phyloP scores from a whole-genome alignment of 352 stramenopile genomes.

The Phytophthora pseudosyringae region DNA sequence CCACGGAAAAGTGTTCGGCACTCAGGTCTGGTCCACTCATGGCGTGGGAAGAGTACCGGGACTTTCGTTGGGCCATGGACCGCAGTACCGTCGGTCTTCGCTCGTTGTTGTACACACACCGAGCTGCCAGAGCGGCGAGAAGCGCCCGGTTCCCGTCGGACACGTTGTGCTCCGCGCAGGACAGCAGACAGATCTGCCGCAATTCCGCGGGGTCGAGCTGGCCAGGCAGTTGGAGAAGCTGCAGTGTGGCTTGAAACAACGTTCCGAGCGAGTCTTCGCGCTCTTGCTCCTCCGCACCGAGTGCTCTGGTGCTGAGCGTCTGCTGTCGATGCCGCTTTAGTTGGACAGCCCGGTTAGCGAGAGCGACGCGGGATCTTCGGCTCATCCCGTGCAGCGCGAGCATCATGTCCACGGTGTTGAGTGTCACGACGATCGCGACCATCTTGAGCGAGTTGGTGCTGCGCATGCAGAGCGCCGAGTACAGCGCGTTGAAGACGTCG shows the following conservation, averaged over 20 bases:
- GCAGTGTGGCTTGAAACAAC: constrained; percentile 31
- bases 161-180: constrained; percentile 36
- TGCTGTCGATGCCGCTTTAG: constrained; percentile 14
- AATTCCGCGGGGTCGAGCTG: constrained; percentile 41
- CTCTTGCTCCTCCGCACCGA: background rate
- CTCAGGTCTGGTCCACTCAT: constrained; percentile 25
- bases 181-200: constrained; percentile 41
- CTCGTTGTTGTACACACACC: constrained; percentile 40
- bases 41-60: constrained; percentile 30
- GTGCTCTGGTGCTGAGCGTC: constrained; percentile 4
- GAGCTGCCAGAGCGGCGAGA: constrained; percentile 30
- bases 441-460: constrained; percentile 37
- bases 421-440: constrained; percentile 23
- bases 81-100: constrained; percentile 9
- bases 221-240: constrained; percentile 33
- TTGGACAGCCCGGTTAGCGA: constrained; percentile 19
- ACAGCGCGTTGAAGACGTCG: constrained; percentile 51
- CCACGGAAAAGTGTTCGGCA: constrained; percentile 24
- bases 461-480: constrained; percentile 41
- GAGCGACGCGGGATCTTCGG: constrained; percentile 17
- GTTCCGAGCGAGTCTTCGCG: constrained; percentile 28
- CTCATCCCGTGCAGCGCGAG: constrained; percentile 38
- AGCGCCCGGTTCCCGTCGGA: constrained; percentile 25
- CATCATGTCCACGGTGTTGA: constrained; percentile 23
- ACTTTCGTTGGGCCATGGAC: constrained; percentile 36